Evolutionary conservation across 352 stramenopile species (phyloP), one percentile per base, ranked within the genome.

Genomic region (Globisporangium splendens): DNA sequence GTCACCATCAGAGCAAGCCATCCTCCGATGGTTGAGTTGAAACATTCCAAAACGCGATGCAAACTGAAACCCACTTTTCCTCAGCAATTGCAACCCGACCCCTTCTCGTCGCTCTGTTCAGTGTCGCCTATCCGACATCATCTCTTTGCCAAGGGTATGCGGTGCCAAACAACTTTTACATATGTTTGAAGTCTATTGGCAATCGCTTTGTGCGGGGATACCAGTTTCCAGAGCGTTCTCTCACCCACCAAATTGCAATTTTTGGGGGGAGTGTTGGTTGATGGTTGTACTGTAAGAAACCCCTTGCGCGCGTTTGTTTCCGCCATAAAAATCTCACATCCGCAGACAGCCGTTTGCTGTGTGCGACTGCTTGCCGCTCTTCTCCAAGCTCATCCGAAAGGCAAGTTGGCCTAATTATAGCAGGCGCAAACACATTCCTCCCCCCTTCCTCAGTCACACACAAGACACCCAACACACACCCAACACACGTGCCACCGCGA

Each of bases 351-450:
- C 10, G 39, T 18, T n/a, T 44, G 39, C 17, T 18, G 39, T 44
- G 17, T 18, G 13, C 39, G 12, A 44, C 39, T 44, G 38, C 8
- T 43, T 8, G 39, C 50, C n/a, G n/a, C n/a, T n/a, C n/a, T n/a
- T 47, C 21, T 20, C n/a, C 50, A 4, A 41, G 35, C 50, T 38
- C 50, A 39, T 31, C 50, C 5, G 31, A 49, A 57, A 28, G 35
- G 22, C 51, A 57, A 50, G 20, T 57, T 49, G 39, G 18, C 35
- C 41, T 41, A 57, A 57, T 49, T 57, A 57, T 44, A 44, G 39
- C 39, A n/a, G 13, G 13, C 12, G 39, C 39, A 44, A 35, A 44
- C 39, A n/a, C 1, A 2, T 44, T n/a, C 17, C 17, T 44, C 12
- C 39, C 13, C 12, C 5, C 39, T n/a, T 44, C 39, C 39, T 44